These are phyloP conservation scores for Mortierella sp. DNA, from an alignment of 371 early-diverging fungal genomes.

Conservation along the genomic window DNA sequence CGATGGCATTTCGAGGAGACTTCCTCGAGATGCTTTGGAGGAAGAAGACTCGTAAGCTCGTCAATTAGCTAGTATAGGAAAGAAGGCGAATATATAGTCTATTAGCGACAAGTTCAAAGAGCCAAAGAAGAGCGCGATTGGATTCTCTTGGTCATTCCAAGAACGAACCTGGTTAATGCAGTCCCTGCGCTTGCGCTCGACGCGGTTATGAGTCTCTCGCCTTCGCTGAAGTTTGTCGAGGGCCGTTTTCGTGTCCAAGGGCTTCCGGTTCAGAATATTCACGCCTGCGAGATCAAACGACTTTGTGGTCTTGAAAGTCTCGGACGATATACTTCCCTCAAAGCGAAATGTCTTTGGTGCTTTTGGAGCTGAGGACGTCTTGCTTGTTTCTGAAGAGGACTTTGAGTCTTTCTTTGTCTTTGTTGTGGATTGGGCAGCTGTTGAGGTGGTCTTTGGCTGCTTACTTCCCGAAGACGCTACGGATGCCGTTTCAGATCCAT, in stretches of 20 bases:
- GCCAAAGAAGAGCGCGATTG: no score
- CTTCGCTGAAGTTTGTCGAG: conserved; percentile 77
- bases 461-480: neutral
- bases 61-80: conserved; percentile 28
- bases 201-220: conserved; percentile 80
- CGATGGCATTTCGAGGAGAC: conserved; percentile 54
- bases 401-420: conserved; percentile 4
- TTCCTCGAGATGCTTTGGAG: conserved; percentile 50
- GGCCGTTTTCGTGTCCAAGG: conserved; percentile 75
- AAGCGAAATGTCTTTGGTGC: conserved; percentile 39
- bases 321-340: conserved; percentile 50
- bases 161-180: conserved; percentile 69
- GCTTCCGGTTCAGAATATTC: conserved; percentile 68
- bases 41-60: conserved; percentile 46
- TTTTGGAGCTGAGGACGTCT: conserved; percentile 3
- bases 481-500: neutral
- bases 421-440: conserved; percentile 1
- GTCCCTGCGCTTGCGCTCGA: conserved; percentile 78
- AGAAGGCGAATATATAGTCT: neutral
- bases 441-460: conserved; percentile 1
- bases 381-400: neutral
- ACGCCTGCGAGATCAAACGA: conserved; percentile 55
- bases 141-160: no score
- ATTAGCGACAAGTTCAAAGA: neutral
- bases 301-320: conserved; percentile 47